phyloP scores from a whole-genome alignment of 2,329 filamentous ascomycete species.

The Ceratocystis cubensis region DNA sequence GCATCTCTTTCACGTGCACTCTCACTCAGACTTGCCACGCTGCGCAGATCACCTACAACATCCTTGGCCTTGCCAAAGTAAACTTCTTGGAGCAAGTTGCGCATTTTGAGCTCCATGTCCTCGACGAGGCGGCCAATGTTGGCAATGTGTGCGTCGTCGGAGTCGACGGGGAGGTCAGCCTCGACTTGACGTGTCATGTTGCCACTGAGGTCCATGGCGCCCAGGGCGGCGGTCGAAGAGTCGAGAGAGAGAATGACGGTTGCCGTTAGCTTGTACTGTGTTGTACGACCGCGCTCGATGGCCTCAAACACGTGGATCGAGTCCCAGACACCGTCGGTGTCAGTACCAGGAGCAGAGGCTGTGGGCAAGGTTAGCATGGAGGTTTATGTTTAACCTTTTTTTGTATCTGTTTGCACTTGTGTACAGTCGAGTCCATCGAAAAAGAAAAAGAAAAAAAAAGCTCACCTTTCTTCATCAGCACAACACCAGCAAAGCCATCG shows the following conservation, averaged over 20 bases:
- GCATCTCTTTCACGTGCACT: conserved; percentile 70
- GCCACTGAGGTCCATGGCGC: conserved; percentile 81
- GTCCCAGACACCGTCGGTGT: conserved; percentile 78
- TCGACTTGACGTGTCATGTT: conserved; percentile 98
- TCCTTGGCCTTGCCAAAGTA: conserved; percentile 99
- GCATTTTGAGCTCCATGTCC: conserved; percentile 99
- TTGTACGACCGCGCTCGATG: conserved; percentile 77
- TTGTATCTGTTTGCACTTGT: background rate
- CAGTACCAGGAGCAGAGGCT: conserved; percentile 55
- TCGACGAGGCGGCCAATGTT: conserved; percentile 92
- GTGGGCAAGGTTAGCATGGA: conserved; percentile 12
- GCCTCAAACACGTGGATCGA: conserved; percentile 98
- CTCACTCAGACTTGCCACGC: conserved; percentile 72
- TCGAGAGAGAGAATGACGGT: conserved; percentile 89
- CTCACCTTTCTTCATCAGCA: conserved; percentile 85
- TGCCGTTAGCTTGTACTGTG: conserved; percentile 94
- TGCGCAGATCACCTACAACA: conserved; percentile 88
- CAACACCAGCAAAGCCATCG: conserved; percentile 92
- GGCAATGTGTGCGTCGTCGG: conserved; percentile 83
- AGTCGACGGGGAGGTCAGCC: conserved; percentile 76
- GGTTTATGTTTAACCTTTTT: too few relatives aligned
- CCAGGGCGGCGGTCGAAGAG: conserved; percentile 45
- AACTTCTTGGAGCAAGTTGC: conserved; percentile 93
- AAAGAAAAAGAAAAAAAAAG: conserved; percentile 22
- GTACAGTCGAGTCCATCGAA: background rate